phyloP scores from a whole-genome alignment of 371 early-diverging fungal species.

The Mucor indicus region DNA sequence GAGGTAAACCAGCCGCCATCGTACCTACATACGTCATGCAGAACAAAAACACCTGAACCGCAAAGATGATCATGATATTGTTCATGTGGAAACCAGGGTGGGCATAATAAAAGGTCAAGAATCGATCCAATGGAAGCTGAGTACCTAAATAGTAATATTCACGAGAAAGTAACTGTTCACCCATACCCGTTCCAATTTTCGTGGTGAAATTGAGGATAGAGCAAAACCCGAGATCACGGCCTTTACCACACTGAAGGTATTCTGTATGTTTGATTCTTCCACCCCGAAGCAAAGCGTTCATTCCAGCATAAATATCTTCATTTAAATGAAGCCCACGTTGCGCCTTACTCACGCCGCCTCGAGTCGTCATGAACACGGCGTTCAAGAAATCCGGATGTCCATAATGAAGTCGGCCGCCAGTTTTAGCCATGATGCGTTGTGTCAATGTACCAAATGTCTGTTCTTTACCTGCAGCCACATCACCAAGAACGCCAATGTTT shows the following conservation, averaged over 20 bases:
- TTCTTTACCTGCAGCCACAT: slow-evolving; percentile 89
- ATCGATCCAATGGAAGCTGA: slow-evolving; percentile 77
- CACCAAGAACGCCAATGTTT: slow-evolving; percentile 84
- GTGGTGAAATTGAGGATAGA: slow-evolving; percentile 87
- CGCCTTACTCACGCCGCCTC: slow-evolving; percentile 87
- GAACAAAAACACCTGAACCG: slow-evolving; percentile 82
- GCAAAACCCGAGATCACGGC: slow-evolving; percentile 87
- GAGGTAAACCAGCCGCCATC: slow-evolving; percentile 61
- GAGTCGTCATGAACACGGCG: slow-evolving; percentile 82
- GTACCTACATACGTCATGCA: slow-evolving; percentile 75
- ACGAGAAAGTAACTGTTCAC: slow-evolving; percentile 86
- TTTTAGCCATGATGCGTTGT: slow-evolving; percentile 85
- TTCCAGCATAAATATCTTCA: slow-evolving; percentile 92
- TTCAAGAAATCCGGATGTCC: slow-evolving; percentile 93
- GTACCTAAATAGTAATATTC: slow-evolving; percentile 89
- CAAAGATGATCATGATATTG: slow-evolving; percentile 86
- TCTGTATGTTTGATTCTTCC: slow-evolving; percentile 91
- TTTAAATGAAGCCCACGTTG: slow-evolving; percentile 89
- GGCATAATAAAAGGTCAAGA: slow-evolving; percentile 86
- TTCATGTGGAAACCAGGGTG: slow-evolving; percentile 92
- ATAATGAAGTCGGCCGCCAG: slow-evolving; percentile 81
- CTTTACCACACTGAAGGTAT: slow-evolving; percentile 91
- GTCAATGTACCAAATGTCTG: slow-evolving; percentile 87
- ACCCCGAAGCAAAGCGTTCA: slow-evolving; percentile 83
- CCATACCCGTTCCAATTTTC: slow-evolving; percentile 91